Evolutionary conservation across 306 rosid genomes (phyloP), one percentile per base, ranked within the genome.

Genomic region (Medicago ruthenica): DNA sequence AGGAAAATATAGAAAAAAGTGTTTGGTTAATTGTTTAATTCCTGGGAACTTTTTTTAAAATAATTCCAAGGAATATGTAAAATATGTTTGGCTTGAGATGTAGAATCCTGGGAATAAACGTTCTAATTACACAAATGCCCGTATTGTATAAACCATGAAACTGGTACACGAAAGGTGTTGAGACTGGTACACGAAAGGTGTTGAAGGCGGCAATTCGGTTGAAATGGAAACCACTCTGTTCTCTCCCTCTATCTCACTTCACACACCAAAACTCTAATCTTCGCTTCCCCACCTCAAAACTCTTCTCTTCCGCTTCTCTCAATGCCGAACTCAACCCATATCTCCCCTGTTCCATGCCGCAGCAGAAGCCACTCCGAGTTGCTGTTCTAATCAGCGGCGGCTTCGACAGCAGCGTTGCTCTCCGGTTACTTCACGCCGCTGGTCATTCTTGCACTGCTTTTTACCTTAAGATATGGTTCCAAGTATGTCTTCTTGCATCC

Each of bases 401-500:
- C 11, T 96, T 90, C 37, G 97, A 95, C 64, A 95, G 97, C 86
- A 92, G 97, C 76, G 95, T 92, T 48, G 96, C 97, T 47, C 96
- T 95, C 78, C 92, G 91, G 15, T 87, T 95, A 8, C 97, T 90
- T 59, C 96, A 88, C 40, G 93, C 97, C 20, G 93, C 93, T 14
- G 96, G 97, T 5, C 97, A 95, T 75, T 86, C 90, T 37, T 95
- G 98, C 83, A 86, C 91, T 48, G 97, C 96, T 70, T 90, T 92
- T 86, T 95, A 90, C 79, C 96, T 92, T 79, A 92, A 90, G 79
- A 95, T 95, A 47, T 92, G 97, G 97, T 95, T 95, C 81, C 98
- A 92, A 84, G 97, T 92, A 80, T 7, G 77, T 24, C 16, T 42
- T 13, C n/a, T n/a, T 18, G 9, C 60, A 0, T 27, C 48, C 39